A percentile compares a stretch with the other conserved stretches of the same genome.
These are phyloP conservation scores for Sphaerulina populicola DNA, from an alignment of 2,329 filamentous ascomycete species.

Conservation along the genomic window DNA sequence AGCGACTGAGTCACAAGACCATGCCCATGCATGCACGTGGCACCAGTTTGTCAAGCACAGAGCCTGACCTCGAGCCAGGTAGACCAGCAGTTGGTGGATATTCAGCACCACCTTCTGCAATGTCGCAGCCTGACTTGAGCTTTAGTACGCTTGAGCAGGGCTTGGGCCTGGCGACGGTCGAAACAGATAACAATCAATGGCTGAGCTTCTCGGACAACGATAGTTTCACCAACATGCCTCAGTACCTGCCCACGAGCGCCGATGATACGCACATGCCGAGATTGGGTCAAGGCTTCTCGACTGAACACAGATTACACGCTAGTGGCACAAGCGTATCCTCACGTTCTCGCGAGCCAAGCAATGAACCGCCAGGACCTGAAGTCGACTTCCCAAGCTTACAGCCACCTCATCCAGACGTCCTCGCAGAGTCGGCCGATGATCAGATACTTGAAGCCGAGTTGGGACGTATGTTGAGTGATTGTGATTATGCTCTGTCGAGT, in stretches of 20 bases:
- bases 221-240: conserved; percentile 14
- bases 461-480: conserved; percentile 25
- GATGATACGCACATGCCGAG: conserved; percentile 9
- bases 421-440: conserved; percentile 28
- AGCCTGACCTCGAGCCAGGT: conserved; percentile 24
- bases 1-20: conserved; percentile 25
- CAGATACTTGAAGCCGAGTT: conserved; percentile 27
- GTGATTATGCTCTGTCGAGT: conserved; percentile 16
- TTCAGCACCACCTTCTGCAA: neutral
- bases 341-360: conserved; percentile 17
- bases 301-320: conserved; percentile 9
- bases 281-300: conserved; percentile 15
- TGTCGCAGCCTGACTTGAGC: conserved; percentile 14
- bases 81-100: neutral
- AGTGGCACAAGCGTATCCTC: conserved; percentile 14
- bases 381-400: conserved; percentile 27
- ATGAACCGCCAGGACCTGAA: conserved; percentile 15
- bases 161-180: conserved; percentile 3
- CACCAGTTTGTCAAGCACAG: conserved; percentile 29
- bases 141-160: conserved; percentile 11
- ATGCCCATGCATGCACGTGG: conserved; percentile 30
- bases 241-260: conserved; percentile 6
- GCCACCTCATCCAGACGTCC: conserved; percentile 27
- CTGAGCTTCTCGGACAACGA: conserved; percentile 18
- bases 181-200: conserved; percentile 15